Evolutionary conservation across 2,329 filamentous ascomycete genomes (phyloP).

Genomic region (Phialophora verrucosa): DNA sequence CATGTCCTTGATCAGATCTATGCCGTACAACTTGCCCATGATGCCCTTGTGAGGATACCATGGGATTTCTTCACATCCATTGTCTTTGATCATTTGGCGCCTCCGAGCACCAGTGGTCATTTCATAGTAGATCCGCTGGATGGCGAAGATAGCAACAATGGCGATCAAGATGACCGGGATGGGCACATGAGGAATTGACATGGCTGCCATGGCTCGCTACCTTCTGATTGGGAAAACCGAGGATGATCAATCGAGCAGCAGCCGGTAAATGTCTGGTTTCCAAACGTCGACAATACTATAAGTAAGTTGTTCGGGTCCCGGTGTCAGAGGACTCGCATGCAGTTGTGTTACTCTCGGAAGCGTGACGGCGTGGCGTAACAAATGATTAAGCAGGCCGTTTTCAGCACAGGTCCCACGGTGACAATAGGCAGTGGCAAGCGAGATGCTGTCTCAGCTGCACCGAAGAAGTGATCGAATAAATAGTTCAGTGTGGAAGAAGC

Average conservation of each 20-base stretch:
- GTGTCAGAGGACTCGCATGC: not conserved
- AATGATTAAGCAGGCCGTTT: not conserved
- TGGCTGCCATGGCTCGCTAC: conserved; percentile 32
- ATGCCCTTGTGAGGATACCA: conserved; percentile 56
- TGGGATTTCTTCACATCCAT: conserved; percentile 57
- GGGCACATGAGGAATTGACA: conserved; percentile 21
- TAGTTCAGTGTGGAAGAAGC: not conserved
- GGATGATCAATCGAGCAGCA: not conserved
- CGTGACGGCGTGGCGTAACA: not conserved
- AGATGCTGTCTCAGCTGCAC: not conserved
- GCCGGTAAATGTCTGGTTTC: not conserved
- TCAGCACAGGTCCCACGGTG: not conserved
- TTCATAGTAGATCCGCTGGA: conserved; percentile 32
- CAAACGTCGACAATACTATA: not conserved
- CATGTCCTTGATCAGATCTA: conserved; percentile 35
- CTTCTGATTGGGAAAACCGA: not conserved
- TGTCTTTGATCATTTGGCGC: conserved; percentile 38
- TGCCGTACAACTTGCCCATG: conserved; percentile 34
- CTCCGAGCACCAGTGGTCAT: conserved; percentile 33
- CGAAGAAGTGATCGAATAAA: not conserved
- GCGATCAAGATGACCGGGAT: conserved; percentile 25
- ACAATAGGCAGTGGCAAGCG: not conserved
- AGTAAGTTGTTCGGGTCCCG: not conserved
- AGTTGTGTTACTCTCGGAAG: not conserved
- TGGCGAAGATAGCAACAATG: conserved; percentile 23